Base-by-base conservation (phyloP, 352 stramenopile genomes). In the Phytophthora chlamydospora region DNA sequence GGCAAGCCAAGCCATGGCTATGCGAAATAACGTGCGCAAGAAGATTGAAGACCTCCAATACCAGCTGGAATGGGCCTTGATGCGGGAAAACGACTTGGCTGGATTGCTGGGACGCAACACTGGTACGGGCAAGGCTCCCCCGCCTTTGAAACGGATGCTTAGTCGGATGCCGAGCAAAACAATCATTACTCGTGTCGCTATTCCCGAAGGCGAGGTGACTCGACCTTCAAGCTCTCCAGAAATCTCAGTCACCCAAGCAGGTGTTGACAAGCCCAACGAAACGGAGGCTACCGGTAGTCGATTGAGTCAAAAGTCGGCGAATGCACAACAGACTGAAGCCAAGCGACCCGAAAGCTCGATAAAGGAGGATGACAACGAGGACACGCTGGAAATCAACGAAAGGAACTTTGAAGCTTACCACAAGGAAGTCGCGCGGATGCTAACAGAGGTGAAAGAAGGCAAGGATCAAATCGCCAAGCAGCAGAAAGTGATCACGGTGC, bases 391-490 rank as follows among this genome's bases (percentile, higher is more conserved):
- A 31, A 63, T 91, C 11, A 79, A 90, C 43, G 72, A 88, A 19
- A 83, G 78, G 27, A 85, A 74, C 47, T 91, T 93, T 42, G 80
- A 91, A 38, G 62, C 58, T 0, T 91, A 93, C 38, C 79, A 89
- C 49, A 80, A 87, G 24, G 78, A 93, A 48, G 60, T 91, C 7
- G 70, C 86, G 13, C 71, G 75, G 12, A 79, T 91, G 65, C 66
- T 90, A 29, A 64, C 66, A 0, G 82, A 93, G 56, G 76, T 91
- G 17, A 80, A 91, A 40, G 76, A 87, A 36, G 70, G 63, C 11
- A 85, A 89, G 36, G 77, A 78, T 34, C 75, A 79, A 29, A 63
- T 68, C 19, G 44, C 72, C 38, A 90, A 89, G 46, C 82, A 90
- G 47, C 74, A 90, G 35, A 93, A 89, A 81, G 66, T 78, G 13